Evolutionary conservation across 1,139 yeast genomes (phyloP).

Genomic region (Debaryomyces subglobosus): DNA sequence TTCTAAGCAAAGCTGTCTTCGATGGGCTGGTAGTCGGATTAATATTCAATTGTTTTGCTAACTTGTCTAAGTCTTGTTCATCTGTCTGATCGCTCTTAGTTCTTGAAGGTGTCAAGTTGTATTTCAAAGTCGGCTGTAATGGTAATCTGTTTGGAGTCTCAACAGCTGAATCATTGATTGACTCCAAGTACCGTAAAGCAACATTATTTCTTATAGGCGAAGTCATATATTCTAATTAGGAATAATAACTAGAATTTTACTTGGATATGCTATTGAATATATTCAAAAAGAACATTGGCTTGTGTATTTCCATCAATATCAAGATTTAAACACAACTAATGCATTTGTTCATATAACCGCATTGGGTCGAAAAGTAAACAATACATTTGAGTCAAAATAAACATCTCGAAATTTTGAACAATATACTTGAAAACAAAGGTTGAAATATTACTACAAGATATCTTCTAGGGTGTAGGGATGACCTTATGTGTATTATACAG

Average conservation of each 20-base stretch:
- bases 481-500: background rate
- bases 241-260: background rate
- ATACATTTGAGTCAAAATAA: background rate
- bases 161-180: conserved; percentile 27
- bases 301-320: background rate
- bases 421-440: background rate
- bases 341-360: conserved; percentile 2
- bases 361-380: conserved; percentile 7
- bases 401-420: conserved; percentile 1
- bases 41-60: conserved; percentile 43
- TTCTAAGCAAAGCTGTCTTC: conserved; percentile 33
- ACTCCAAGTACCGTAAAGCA: conserved; percentile 39
- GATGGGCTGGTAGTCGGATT: conserved; percentile 30
- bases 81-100: conserved; percentile 9
- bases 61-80: conserved; percentile 40
- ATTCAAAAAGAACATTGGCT: background rate
- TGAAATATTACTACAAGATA: background rate
- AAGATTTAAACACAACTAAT: background rate
- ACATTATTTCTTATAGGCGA: conserved; percentile 30
- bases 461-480: background rate
- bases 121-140: conserved; percentile 35
- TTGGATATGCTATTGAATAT: background rate
- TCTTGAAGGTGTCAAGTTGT: conserved; percentile 22
- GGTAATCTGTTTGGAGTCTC: conserved; percentile 29
- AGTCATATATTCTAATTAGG: conserved; percentile 19